Evolutionary conservation across 2,329 filamentous ascomycete species (phyloP), one percentile per base, ranked within the genome.

Genomic region (Didymella pinodella): DNA sequence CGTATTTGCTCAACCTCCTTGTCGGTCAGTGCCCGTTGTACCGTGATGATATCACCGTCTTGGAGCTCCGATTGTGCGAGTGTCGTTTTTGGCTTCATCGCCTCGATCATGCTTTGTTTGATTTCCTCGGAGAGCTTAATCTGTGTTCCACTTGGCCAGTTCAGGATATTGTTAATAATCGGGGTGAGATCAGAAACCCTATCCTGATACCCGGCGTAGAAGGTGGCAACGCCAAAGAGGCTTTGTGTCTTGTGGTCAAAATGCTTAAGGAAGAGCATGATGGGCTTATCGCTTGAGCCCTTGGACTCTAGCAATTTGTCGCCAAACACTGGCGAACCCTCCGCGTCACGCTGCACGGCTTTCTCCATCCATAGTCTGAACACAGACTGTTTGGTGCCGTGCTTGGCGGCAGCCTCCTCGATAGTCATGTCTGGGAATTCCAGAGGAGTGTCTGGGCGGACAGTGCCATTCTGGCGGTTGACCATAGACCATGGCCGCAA

Each of bases 401-500:
- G 89, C 80, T 88, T 88, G 56, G 80, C 83, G 54, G 86, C 83
- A 2, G 87, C 88, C 63, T 97, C 93, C 64, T 83, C 79, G 2
- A 82, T 72, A 3, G 77, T 93, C 75, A 92, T 90, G 5, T 89
- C 84, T 2, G 87, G 80, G 71, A 96, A 93, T 74, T 86, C 86
- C 48, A 99, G 88, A 0, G 93, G 91, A 58, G 92, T 89, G 73
- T 99, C 95, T 0, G 96, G 95, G 18, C 95, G 88, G 36, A 92
- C 90, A 0, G 95, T 99, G 78, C 97, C 97, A 75, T 99, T 99
- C 76, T 99, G 95, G 11, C 95, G 90, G 74, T 97, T 98, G 1
- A 99, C 95, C 93, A 99, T 97, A 54, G 92, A 87, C 96, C 95
- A 99, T 18, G 97, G 85, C 22, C 95, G 87, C 25, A 98, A 79